phyloP scores from a whole-genome alignment of 208 protist species.

The Trypanosoma congolense region DNA sequence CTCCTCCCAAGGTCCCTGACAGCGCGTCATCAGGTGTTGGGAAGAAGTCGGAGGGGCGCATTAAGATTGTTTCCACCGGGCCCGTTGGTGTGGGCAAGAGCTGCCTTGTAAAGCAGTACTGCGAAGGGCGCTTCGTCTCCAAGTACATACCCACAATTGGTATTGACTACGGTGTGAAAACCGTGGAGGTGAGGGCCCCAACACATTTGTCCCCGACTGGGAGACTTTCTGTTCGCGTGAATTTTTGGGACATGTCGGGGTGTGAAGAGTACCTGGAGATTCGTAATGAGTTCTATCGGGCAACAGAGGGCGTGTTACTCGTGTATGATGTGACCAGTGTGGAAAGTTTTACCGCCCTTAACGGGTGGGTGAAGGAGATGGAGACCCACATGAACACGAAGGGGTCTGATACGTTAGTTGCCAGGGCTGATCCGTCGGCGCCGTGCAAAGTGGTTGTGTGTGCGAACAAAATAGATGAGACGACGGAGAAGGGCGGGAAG shows the following conservation, averaged over 20 bases:
- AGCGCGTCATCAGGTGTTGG: conserved; percentile 10
- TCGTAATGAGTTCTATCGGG: conserved; percentile 96
- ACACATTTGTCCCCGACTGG: not conserved
- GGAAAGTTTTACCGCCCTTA: conserved; percentile 52
- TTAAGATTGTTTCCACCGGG: conserved; percentile 91
- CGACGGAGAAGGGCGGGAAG: conserved; percentile 11
- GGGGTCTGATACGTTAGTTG: not conserved
- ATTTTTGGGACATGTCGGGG: conserved; percentile 96
- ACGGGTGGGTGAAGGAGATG: conserved; percentile 70
- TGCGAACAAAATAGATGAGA: conserved; percentile 69
- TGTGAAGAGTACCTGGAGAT: conserved; percentile 86
- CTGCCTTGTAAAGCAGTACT: conserved; percentile 96
- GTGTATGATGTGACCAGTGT: conserved; percentile 69
- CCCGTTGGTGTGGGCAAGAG: conserved; percentile 90
- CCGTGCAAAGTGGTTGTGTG: conserved; percentile 46
- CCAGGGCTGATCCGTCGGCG: conserved; percentile 1
- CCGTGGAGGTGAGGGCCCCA: conserved; percentile 40
- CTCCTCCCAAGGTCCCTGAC: not conserved
- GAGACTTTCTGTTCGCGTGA: conserved; percentile 74
- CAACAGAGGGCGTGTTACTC: conserved; percentile 88
- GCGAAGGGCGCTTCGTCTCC: conserved; percentile 92
- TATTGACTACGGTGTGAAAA: conserved; percentile 96
- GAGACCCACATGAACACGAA: conserved; percentile 27
- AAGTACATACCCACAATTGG: conserved; percentile 97
- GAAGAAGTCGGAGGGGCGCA: conserved; percentile 37